Base-by-base conservation (phyloP, 2,329 filamentous ascomycete genomes). In the Macroventuria anomochaeta region DNA sequence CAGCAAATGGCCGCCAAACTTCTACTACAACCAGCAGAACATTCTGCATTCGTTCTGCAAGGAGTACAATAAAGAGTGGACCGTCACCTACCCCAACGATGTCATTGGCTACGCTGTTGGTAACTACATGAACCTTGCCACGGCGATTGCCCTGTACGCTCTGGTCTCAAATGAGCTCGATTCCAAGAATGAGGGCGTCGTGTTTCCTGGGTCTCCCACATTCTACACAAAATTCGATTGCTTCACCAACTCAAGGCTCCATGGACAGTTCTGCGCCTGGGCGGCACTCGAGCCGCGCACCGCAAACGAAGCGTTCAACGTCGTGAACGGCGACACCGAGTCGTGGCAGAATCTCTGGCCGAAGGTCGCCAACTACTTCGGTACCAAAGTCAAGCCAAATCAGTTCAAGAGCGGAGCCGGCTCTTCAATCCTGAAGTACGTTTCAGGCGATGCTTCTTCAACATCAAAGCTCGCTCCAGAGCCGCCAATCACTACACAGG, bases 301-400 rank as follows among this genome's bases (percentile, higher is more conserved):
- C 1, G 71, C 61, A 7, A 75, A 77, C 51, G 62, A 79, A 47
- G 75, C 73, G 2, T 79, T 79, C 66, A 78, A 79, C 55, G 70
- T 77, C 7, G 65, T 74, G 33, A 78, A 79, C 38, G 77, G 76
- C 33, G 76, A 79, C 52, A 61, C 67, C 0, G 70, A 77, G 55
- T 74, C 65, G 47, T 79, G 76, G 75, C 72, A 77, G 59, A 72
- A 74, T 43, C 55, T 79, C 53, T 79, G 76, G 76, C 77, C 78
- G 3, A 71, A 67, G 13, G 39, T 79, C 2, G 73, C 75, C 0
- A 36, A 56, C 12, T 65, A 72, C 23, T 79, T 77, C 43, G 72
- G 72, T 0, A 61, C 72, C 39, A 63, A 61, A 2, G 68, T 79
- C 8, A 63, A 71, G 38, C 48, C 63, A 52, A 46, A 68, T 47